phyloP scores from a whole-genome alignment of 2,329 filamentous ascomycete genomes.

The Claviceps sp. region DNA sequence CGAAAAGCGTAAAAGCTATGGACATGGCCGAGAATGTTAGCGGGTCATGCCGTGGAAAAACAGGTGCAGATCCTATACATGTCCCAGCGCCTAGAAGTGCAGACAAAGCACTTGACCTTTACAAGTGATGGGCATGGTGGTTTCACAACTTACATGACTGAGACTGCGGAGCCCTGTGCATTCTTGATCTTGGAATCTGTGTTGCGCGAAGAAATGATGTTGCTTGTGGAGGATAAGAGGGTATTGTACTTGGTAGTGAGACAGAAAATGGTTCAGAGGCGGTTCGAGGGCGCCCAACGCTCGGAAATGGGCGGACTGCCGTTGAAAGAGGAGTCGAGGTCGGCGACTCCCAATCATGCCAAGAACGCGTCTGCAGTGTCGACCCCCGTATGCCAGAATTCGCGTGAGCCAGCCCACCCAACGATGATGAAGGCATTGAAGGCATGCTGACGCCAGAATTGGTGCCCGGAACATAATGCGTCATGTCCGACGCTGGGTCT shows the following conservation, averaged over 20 bases:
- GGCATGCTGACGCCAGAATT: neutral
- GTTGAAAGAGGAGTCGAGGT: conserved; percentile 12
- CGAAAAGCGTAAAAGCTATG: neutral
- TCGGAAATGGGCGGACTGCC: conserved; percentile 5
- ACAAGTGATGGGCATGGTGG: neutral
- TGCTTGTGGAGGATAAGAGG: conserved; percentile 7
- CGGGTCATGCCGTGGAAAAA: neutral
- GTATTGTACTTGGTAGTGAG: conserved; percentile 8
- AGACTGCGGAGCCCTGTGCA: conserved; percentile 1
- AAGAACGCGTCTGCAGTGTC: conserved; percentile 1
- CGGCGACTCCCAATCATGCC: conserved; percentile 6
- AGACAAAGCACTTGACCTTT: no score
- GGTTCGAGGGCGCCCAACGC: conserved; percentile 10
- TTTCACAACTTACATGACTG: conserved; percentile 3
- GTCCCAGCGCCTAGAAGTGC: no score
- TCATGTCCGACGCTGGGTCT: neutral
- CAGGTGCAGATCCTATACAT: neutral
- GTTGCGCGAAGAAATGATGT: conserved; percentile 3
- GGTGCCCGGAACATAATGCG: neutral
- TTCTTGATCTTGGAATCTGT: conserved; percentile 1
- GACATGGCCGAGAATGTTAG: neutral
- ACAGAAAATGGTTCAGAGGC: conserved; percentile 9
- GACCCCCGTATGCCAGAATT: neutral
- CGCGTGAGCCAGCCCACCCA: neutral
- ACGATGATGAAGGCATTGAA: neutral